Base-by-base conservation (phyloP, 148 eudicot genomes). In the Talinum fruticosum region DNA sequence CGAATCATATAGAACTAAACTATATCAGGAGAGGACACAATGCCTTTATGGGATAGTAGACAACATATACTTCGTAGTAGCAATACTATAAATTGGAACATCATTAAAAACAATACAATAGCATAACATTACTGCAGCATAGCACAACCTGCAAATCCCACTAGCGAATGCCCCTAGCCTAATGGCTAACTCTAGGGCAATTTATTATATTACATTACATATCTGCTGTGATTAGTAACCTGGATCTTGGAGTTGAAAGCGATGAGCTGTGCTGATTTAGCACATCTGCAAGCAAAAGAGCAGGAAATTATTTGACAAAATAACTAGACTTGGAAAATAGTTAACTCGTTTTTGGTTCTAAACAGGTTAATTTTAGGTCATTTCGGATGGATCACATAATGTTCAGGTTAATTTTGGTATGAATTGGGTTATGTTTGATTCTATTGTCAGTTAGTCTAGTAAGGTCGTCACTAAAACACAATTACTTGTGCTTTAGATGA, bases 101-200 rank as follows among this genome's bases (percentile, higher is more conserved):
- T 68, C 72, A n/a, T 23, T 68, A 36, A 34, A 68, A 29, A 68
- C 35, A 66, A 19, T 23, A 35, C 47, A 68, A 29, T 35, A 45
- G 33, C 16, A 69, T 2, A 34, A 69, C 49, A 37, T 18, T 37
- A 67, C 23, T 19, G 71, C 30, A 38, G 19, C n/a, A 69, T 24
- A 4, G 6, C 51, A 2, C 72, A 69, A 38, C 72, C 72, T 69
- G 8, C 49, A 35, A 24, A 12, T 2, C 35, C 72, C 72, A 37
- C 47, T 23, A 69, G 49, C 29, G 44, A 24, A 70, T 41, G 73
- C 54, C 54, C 73, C 73, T 10, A 35, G 73, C 73, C 73, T 44
- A 69, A 41, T 70, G 73, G 73, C 73, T 70, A 41, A 70, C 21
- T 70, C 41, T 26, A 47, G 73, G 73, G 73, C 73, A 70, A 4